A percentile compares a stretch with the other conserved stretches of the same genome.
Conservation (phyloP, 2,329 filamentous ascomycete species). For the Verticillium dahliae region DNA sequence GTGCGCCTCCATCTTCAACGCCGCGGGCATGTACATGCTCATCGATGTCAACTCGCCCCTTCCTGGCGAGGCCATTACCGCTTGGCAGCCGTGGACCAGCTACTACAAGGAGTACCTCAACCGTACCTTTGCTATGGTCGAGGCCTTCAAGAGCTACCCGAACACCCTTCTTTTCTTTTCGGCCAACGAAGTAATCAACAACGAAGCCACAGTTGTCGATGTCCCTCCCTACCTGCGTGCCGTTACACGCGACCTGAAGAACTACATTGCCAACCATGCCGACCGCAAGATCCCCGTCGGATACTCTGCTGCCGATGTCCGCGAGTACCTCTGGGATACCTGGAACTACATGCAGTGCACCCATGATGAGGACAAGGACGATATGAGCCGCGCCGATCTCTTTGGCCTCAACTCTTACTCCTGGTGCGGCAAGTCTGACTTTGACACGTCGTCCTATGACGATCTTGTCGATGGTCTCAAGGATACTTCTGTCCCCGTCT, state of each 20-base stretch:
- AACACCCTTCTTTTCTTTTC: slow-evolving; percentile 78
- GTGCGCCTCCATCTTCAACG: slow-evolving; percentile 63
- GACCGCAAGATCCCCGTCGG: slow-evolving; percentile 67
- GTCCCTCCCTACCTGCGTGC: slow-evolving; percentile 69
- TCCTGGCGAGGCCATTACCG: slow-evolving; percentile 49
- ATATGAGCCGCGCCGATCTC: slow-evolving; percentile 63
- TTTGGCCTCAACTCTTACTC: slow-evolving; percentile 72
- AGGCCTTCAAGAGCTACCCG: slow-evolving; percentile 61
- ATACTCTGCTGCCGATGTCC: slow-evolving; percentile 76
- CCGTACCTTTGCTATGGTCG: slow-evolving; percentile 60
- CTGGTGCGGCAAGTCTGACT: slow-evolving; percentile 63
- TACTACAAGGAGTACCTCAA: slow-evolving; percentile 57
- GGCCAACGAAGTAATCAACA: slow-evolving; percentile 75
- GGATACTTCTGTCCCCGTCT: slow-evolving; percentile 63
- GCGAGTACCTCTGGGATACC: slow-evolving; percentile 63
- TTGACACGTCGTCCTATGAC: slow-evolving; percentile 56
- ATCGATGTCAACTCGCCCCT: slow-evolving; percentile 63
- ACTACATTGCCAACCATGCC: slow-evolving; percentile 67
- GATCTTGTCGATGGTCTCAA: slow-evolving; percentile 59
- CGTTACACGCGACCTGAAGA: slow-evolving; percentile 73
- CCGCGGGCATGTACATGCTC: slow-evolving; percentile 62
- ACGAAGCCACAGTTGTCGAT: slow-evolving; percentile 49
- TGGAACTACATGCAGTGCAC: slow-evolving; percentile 72
- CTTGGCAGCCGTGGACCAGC: slow-evolving; percentile 47
- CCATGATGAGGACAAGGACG: slow-evolving; percentile 41